phyloP scores from a whole-genome alignment of 2,329 filamentous ascomycete species.

The Orbilia javanica region DNA sequence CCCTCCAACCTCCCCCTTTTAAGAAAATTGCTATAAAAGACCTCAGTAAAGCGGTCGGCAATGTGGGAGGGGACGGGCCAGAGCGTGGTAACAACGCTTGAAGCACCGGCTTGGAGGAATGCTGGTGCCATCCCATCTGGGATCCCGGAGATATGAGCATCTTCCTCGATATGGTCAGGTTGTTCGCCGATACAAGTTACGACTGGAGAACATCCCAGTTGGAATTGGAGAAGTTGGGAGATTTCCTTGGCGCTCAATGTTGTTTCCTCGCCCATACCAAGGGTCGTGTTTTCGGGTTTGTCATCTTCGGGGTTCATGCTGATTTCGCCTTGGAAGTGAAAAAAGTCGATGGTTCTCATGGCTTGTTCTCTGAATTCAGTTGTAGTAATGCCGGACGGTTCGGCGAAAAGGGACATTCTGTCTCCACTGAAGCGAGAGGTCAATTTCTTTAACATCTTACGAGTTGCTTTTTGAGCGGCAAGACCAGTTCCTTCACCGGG shows the following conservation, averaged over 20 bases:
- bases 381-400: background rate
- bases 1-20: background rate
- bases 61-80: conserved; percentile 42
- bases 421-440: background rate
- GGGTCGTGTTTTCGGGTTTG: conserved; percentile 2
- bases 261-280: conserved; percentile 19
- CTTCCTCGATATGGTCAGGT: background rate
- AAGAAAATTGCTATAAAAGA: conserved; percentile 35
- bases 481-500: background rate
- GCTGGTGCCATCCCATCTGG: conserved; percentile 39
- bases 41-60: conserved; percentile 32
- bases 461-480: conserved; percentile 2
- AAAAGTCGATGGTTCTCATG: conserved; percentile 39
- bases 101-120: conserved; percentile 46
- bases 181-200: conserved; percentile 30
- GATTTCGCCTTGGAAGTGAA: conserved; percentile 45
- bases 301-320: conserved; percentile 14
- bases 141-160: conserved; percentile 1
- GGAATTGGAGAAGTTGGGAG: conserved; percentile 12
- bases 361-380: conserved; percentile 19
- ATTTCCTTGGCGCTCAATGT: conserved; percentile 34
- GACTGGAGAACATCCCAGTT: conserved; percentile 22
- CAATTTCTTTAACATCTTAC: background rate
- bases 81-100: conserved; percentile 42
- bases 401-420: background rate